A percentile compares a stretch with the other conserved stretches of the same genome.
Conservation (phyloP, 2,329 filamentous ascomycete species). For the Phoma herbarum region DNA sequence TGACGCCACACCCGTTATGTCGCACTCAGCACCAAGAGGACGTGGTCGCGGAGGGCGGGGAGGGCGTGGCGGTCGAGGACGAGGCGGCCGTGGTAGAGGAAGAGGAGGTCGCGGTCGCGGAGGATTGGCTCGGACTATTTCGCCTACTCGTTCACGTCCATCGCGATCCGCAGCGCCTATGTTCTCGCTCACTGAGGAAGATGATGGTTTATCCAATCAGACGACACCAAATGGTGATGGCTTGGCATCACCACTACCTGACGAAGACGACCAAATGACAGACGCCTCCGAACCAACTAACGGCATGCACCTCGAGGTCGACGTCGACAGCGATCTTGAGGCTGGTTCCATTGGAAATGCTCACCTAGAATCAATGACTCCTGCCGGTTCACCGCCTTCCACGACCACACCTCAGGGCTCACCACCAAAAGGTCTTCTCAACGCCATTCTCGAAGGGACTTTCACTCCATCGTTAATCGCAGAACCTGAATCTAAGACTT, state of each 20-base stretch:
- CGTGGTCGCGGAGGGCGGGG: constrained; percentile 41
- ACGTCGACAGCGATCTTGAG: constrained; percentile 31
- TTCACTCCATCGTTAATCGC: constrained; percentile 16
- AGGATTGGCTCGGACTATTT: constrained; percentile 30
- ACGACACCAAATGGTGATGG: constrained; percentile 36
- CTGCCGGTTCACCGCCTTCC: constrained; percentile 23
- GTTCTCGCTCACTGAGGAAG: constrained; percentile 48
- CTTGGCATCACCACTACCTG: constrained; percentile 26
- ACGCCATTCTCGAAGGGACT: constrained; percentile 21
- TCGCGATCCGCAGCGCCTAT: constrained; percentile 45
- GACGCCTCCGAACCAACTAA: constrained; percentile 28
- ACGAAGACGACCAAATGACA: constrained; percentile 30
- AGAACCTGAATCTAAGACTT: constrained; percentile 20
- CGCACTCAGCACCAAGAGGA: constrained; percentile 34
- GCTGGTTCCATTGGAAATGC: constrained; percentile 24
- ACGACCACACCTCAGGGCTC: constrained; percentile 28
- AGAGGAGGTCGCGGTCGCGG: constrained; percentile 43
- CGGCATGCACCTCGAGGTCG: constrained; percentile 15
- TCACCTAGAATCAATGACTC: constrained; percentile 25
- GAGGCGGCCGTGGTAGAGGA: constrained; percentile 41
- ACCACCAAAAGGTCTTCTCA: constrained; percentile 31
- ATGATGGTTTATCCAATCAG: constrained; percentile 49
- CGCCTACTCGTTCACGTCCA: constrained; percentile 42
- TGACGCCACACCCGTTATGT: constrained; percentile 28
- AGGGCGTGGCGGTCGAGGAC: constrained; percentile 39